Percentiles rank a stretch among this genome's conserved stretches.
Conservation (phyloP, 768 basidiomycete genomes). For the Chlorophyllum brunneum region DNA sequence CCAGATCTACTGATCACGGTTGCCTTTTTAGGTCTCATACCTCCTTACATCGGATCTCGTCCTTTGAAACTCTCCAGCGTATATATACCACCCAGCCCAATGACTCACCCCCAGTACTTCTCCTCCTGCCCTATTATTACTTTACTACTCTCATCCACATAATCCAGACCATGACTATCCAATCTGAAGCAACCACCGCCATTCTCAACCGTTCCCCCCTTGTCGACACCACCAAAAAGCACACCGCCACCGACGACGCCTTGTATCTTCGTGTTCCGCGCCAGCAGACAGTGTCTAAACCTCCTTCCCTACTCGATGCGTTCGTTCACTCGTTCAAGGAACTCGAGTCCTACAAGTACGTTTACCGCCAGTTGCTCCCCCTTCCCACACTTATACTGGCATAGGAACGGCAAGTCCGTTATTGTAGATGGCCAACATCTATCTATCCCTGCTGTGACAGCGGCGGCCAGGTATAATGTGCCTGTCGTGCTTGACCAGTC, state of each 20-base stretch:
- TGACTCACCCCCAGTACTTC: slow-evolving; percentile 1
- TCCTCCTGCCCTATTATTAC: slow-evolving; percentile 1
- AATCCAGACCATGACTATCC: slow-evolving; percentile 1
- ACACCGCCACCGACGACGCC: neutral
- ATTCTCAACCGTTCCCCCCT: neutral
- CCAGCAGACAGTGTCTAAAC: slow-evolving; percentile 15
- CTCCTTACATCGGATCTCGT: slow-evolving; percentile 10
- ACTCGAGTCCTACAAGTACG: slow-evolving; percentile 62
- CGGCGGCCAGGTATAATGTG: slow-evolving; percentile 62
- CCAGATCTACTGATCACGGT: neutral
- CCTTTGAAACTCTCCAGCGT: slow-evolving; percentile 9
- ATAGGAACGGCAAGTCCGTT: slow-evolving; percentile 60
- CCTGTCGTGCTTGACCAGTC: slow-evolving; percentile 48
- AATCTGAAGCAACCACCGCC: slow-evolving; percentile 6
- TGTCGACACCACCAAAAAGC: neutral
- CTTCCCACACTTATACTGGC: slow-evolving; percentile 6
- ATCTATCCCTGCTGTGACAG: slow-evolving; percentile 75
- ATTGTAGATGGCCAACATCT: slow-evolving; percentile 66
- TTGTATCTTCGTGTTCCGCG: neutral
- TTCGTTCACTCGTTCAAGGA: slow-evolving; percentile 61
- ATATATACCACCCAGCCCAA: slow-evolving; percentile 8
- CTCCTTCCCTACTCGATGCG: slow-evolving; percentile 44
- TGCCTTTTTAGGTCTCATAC: neutral
- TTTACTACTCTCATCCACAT: neutral
- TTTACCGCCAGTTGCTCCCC: slow-evolving; percentile 8